Evolutionary conservation across 495 filamentous ascomycete species (phyloP), one percentile per base, ranked within the genome.

Genomic region (Annulohypoxylon maeteangense): DNA sequence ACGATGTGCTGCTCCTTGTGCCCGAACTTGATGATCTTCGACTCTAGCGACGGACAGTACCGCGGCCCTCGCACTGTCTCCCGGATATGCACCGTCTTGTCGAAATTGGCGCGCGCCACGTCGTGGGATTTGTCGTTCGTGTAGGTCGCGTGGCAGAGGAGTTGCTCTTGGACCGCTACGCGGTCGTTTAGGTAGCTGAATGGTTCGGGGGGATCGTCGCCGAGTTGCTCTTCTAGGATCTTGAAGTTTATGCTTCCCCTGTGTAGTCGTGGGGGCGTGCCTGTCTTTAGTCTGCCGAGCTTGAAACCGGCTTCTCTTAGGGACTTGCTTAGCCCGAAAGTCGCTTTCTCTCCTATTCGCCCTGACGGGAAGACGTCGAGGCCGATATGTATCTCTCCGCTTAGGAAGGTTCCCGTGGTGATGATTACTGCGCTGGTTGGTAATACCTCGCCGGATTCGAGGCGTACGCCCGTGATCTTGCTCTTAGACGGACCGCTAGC

Each of bases 341-440:
- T 97, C 0, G 95, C 94, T 31, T 92, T 92, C 81, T 99, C 95
- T 5, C 95, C 95, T 83, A 99, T 95, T 1, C 95, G 88, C 0
- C 95, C 95, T 0, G 95, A 91, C 0, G 96, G 96, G 69, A 85
- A 95, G 0, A 84, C 87, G 42, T 96, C 88, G 4, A 99, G 78
- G 4, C 95, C 95, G 64, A 99, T 94, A 75, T 99, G 95, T 62
- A 99, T 99, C 78, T 98, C 96, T 22, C 95, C 95, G 54, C 96
- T 92, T 7, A 99, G 81, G 74, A 99, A 99, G 0, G 95, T 99
- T 0, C 95, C 95, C 0, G 95, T 98, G 0, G 95, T 98, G 72
- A 99, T 97, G 42, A 98, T 86, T 20, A 98, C 94, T 47, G 91
- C 89, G 38, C 87, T 87, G 0, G 96, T 91, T 2, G 89, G 85